Percentiles rank a stretch among this genome's conserved stretches.
Evolutionary conservation across 1,284 basidiomycete genomes (phyloP).

Genomic region (Marasmius fiardii): DNA sequence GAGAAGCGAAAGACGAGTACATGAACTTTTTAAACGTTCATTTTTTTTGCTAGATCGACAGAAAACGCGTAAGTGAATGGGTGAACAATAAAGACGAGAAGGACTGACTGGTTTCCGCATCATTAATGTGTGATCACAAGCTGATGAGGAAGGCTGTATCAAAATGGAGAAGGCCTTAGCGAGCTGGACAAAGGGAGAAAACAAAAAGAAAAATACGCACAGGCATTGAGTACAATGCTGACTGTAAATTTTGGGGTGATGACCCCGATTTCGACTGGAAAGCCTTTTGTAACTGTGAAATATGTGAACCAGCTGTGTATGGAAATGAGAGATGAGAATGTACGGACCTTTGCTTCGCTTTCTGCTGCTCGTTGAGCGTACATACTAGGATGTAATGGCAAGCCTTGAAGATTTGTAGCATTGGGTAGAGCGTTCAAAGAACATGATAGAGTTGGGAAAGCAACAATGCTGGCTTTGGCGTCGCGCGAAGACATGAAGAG

Average conservation of each 20-base stretch:
- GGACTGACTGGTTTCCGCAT: conserved; percentile 48
- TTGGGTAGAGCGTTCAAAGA: conserved; percentile 64
- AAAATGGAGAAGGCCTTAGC: conserved; percentile 4
- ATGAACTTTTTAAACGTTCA: conserved; percentile 8
- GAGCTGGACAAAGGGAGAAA: neutral
- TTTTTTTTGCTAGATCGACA: conserved; percentile 9
- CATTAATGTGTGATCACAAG: conserved; percentile 44
- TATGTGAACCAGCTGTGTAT: conserved; percentile 11
- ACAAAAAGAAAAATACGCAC: conserved; percentile 1
- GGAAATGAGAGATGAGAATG: neutral
- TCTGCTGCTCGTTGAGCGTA: conserved; percentile 62
- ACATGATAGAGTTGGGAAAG: conserved; percentile 66
- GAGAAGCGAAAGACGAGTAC: neutral
- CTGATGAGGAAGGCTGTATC: conserved; percentile 33
- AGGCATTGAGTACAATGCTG: conserved; percentile 8
- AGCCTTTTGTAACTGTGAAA: conserved; percentile 44
- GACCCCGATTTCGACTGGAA: conserved; percentile 26
- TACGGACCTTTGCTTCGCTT: conserved; percentile 68
- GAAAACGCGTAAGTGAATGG: conserved; percentile 1
- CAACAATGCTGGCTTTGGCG: conserved; percentile 48
- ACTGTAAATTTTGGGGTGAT: conserved; percentile 6
- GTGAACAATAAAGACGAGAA: conserved; percentile 1
- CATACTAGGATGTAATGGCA: conserved; percentile 66
- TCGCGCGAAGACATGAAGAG: conserved; percentile 25
- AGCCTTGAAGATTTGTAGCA: conserved; percentile 61